phyloP scores from a whole-genome alignment of 148 eudicot species.

The Vaccinium corymbosum region DNA sequence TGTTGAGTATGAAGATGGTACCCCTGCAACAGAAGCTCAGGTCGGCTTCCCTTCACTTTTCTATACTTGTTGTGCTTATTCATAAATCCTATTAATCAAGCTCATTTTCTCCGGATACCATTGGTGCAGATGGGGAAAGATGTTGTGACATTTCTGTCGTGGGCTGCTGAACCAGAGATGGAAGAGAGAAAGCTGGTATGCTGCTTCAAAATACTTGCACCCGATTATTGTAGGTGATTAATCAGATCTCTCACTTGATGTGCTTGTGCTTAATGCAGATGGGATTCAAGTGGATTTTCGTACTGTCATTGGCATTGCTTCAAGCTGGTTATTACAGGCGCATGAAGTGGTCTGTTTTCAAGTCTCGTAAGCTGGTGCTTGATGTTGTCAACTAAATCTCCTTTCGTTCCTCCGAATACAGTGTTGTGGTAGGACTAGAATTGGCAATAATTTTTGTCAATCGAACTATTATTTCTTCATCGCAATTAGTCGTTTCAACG shows the following conservation, averaged over 20 bases:
- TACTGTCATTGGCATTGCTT: slow-evolving; percentile 85
- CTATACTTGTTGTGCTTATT: not conserved
- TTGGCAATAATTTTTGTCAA: slow-evolving; percentile 18
- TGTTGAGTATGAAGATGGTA: slow-evolving; percentile 95
- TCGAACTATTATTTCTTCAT: not conserved
- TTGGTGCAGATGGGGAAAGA: slow-evolving; percentile 95
- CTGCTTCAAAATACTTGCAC: not conserved
- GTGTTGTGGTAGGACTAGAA: slow-evolving; percentile 12
- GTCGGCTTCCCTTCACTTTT: slow-evolving; percentile 18
- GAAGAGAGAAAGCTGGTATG: slow-evolving; percentile 94
- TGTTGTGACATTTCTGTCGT: slow-evolving; percentile 71
- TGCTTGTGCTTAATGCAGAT: slow-evolving; percentile 46
- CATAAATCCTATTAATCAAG: not conserved
- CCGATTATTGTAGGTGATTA: not conserved
- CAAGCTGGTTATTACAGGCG: slow-evolving; percentile 98
- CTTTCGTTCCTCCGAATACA: not conserved
- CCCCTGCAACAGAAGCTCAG: slow-evolving; percentile 95
- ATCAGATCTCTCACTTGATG: not conserved
- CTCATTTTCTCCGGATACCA: not conserved
- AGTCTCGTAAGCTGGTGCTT: slow-evolving; percentile 84
- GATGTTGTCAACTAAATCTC: slow-evolving; percentile 76
- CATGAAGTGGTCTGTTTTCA: slow-evolving; percentile 91
- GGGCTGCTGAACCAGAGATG: slow-evolving; percentile 99
- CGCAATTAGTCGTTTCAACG: not conserved
- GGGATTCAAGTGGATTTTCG: slow-evolving; percentile 99